Evolutionary conservation across 192 early-diverging fungal species (phyloP), one percentile per base, ranked within the genome.

Genomic region (Rhizoclosmatium globosum): DNA sequence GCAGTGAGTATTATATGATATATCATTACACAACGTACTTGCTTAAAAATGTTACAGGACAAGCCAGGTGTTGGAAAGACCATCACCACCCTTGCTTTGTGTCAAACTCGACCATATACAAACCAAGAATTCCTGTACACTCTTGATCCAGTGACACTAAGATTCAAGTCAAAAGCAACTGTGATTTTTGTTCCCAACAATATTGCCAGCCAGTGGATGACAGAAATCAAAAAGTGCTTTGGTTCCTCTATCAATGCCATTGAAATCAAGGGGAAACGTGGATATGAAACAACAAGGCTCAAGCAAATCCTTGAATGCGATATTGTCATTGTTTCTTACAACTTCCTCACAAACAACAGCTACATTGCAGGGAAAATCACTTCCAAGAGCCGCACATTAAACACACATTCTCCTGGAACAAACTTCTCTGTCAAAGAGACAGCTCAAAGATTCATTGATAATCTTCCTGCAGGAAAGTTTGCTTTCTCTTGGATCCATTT

Each of bases 41-140:
- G 53, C 53, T 31, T 31, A 19, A 9, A 23, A 31, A 39, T 62
- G 7, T 39, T 19, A 62, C 47, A 79, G 77, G 77, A 79, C 62
- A 79, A 79, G 46, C 77, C 77, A 19, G 77, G 77, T 2, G 68
- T 79, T 9, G 77, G 77, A 79, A 79, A 79, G 44, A 79, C 77
- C 9, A 79, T 79, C 65, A 71, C 64, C n/a, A 72, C 71, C 2
- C 68, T 79, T 48, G 77, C 77, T 58, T 53, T 79, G 15, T 71
- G 60, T 41, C 77, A 71, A 41, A 59, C 77, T 15, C 66, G 77
- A 6, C 67, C 67, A 1, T 71, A 11, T 47, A 57, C 6, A 38
- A 43, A 56, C 42, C 53, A 9, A 17, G 46, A 77, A 2, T 77
- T 70, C 76, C 31, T 44, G 39, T 39, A 68, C 11, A 41, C 46